Base-by-base conservation (phyloP, 306 rosid species). In the Mimosa bimucronata region DNA sequence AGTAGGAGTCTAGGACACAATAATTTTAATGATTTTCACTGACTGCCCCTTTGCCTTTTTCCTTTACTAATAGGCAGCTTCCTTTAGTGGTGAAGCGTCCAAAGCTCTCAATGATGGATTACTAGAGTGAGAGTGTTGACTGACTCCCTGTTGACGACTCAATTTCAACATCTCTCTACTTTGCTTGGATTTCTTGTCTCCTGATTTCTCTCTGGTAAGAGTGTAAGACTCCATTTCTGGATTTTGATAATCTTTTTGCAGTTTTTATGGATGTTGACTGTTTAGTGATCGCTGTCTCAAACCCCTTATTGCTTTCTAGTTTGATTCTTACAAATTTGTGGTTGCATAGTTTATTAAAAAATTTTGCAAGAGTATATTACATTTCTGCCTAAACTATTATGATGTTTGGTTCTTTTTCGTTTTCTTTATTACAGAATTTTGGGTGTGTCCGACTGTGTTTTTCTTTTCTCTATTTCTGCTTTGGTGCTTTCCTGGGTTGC, bases 111-210 rank as follows among this genome's bases (percentile, higher is more conserved):
- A n/a, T 53, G 26, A 53, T 19, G 26, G 61, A 2, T 53, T n/a
- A n/a, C n/a, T 2, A 53, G 12, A n/a, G 28, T n/a, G 61, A 53
- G 11, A 53, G 61, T 53, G 61, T 53, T n/a, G n/a, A n/a, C n/a
- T 53, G 61, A 53, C 61, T 53, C 26, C 25, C n/a, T 2, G 25
- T n/a, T 53, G 61, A 53, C 75, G 91, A 78, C 83, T 50, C 18
- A 21, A 18, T 16, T 74, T 74, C 86, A 78, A 79, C 9, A 57
- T 14, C 42, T 10, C 1, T 9, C 25, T 31, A n/a, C 48, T 2
- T 37, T 61, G 3, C n/a, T 61, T 58, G 16, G 34, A 58, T 58
- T 8, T 19, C 21, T 7, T 8, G 53, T 3, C 18, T 45, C 31
- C 4, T 25, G 31, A 25, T 58, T 25, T 30, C 65, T 69, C 23